Conservation (phyloP, 208 protist genomes). For the Naegleria lovaniensis region DNA sequence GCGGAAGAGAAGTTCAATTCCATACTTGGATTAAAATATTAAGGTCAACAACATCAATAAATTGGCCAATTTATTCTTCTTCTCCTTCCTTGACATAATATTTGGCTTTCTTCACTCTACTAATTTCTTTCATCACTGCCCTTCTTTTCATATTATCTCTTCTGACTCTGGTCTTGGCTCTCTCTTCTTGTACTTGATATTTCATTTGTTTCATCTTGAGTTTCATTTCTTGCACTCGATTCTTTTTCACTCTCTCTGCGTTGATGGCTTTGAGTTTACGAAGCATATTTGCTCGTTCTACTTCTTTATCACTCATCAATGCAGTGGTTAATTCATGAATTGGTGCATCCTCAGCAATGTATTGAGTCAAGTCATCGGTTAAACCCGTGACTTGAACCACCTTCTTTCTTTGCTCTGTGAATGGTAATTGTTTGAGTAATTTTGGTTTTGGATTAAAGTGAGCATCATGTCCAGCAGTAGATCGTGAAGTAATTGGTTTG, state of each 20-base stretch:
- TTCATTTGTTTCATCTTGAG: neutral
- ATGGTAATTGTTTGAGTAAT: neutral
- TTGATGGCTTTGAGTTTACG: constrained; percentile 7
- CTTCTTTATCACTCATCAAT: neutral
- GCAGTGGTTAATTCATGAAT: constrained; percentile 11
- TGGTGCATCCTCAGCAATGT: neutral
- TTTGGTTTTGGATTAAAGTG: neutral
- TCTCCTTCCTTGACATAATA: neutral
- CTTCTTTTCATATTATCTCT: neutral
- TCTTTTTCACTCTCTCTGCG: neutral
- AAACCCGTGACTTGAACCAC: neutral
- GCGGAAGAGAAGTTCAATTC: no score
- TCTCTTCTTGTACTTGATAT: neutral
- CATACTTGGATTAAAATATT: no score
- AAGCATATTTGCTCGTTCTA: neutral
- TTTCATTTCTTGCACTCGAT: neutral
- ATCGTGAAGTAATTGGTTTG: neutral
- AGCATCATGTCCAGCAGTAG: constrained; percentile 2
- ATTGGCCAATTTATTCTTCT: no score
- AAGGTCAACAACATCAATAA: no score
- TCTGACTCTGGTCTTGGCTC: neutral
- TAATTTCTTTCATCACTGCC: neutral
- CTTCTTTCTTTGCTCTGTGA: neutral
- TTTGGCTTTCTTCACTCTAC: constrained; percentile 2
- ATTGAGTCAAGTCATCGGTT: neutral